Base-by-base conservation (phyloP, 805 yeast genomes). In the Torulaspora quercuum region DNA sequence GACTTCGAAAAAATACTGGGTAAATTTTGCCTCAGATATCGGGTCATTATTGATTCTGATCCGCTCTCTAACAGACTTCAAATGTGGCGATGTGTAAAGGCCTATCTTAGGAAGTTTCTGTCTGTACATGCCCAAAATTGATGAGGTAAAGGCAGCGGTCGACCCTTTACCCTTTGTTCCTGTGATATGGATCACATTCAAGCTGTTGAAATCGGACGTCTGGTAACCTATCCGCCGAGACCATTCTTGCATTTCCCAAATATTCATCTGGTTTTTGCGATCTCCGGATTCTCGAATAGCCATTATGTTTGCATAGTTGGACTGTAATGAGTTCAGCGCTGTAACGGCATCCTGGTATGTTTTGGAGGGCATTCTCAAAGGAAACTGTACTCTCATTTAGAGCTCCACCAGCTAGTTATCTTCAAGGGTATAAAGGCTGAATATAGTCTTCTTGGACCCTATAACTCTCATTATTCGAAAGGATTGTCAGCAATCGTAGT, bases 141-240 rank as follows among this genome's bases (percentile, higher is more conserved):
- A 78, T 52, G 85, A 84, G 2, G 88, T 76, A 56, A 92, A 92
- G 0, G 98, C 96, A 62, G 97, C 90, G 0, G 97, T 90, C 0
- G 97, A 88, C 1, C 99, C 99, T 64, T 92, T 92, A 9, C 99
- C 99, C 59, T 92, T 92, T 1, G 99, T 92, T 13, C 99, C 99
- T 0, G 99, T 89, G 23, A 94, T 82, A 55, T 92, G 99, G 26
- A 92, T 73, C 2, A 88, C 72, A 50, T 89, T 89, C 50, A 92
- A 60, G 42, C 63, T 70, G 63, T 89, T 76, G 55, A 86, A 78
- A 45, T 84, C 95, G 3, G 64, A 49, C 1, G 84, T 78, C 20
- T 62, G 50, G 50, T 82, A 81, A 0, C 90, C 94, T 7, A 78
- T 70, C 43, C 90, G 66, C 36, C 83, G 66, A 4, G 78, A 67